Evolutionary conservation across 2,329 filamentous ascomycete genomes (phyloP).

Genomic region (Ascosphaera aggregata): DNA sequence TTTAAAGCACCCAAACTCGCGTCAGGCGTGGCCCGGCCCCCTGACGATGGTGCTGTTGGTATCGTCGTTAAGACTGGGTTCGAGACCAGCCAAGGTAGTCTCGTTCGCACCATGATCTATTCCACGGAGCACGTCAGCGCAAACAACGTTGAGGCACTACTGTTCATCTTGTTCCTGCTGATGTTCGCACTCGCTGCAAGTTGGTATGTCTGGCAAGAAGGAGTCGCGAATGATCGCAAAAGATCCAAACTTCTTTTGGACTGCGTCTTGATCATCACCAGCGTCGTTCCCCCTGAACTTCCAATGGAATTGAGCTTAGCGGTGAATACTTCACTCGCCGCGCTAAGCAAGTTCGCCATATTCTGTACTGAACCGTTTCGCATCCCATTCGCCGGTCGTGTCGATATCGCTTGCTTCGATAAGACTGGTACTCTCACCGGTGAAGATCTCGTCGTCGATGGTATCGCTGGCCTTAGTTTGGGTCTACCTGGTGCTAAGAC

Average conservation of each 20-base stretch:
- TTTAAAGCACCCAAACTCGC: slow-evolving; percentile 41
- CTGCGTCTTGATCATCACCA: slow-evolving; percentile 92
- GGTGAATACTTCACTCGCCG: slow-evolving; percentile 91
- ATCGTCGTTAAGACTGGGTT: slow-evolving; percentile 95
- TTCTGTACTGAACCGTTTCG: slow-evolving; percentile 98
- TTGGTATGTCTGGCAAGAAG: slow-evolving; percentile 98
- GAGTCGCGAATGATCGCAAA: slow-evolving; percentile 83
- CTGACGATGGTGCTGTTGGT: slow-evolving; percentile 83
- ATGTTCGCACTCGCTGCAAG: slow-evolving; percentile 93
- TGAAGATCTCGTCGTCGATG: slow-evolving; percentile 90
- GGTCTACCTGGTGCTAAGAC: slow-evolving; percentile 41
- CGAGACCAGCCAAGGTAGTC: slow-evolving; percentile 90
- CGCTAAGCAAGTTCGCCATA: slow-evolving; percentile 83
- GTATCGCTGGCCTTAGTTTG: slow-evolving; percentile 71
- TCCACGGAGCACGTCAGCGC: slow-evolving; percentile 97
- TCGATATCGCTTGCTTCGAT: slow-evolving; percentile 94
- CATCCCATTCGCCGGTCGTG: slow-evolving; percentile 84
- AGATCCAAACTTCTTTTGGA: slow-evolving; percentile 92
- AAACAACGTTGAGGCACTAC: slow-evolving; percentile 85
- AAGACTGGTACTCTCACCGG: slow-evolving; percentile 95
- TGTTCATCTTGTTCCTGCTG: slow-evolving; percentile 91
- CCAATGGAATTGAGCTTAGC: slow-evolving; percentile 96
- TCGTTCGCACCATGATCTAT: slow-evolving; percentile 98
- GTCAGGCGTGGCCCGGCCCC: slow-evolving; percentile 60
- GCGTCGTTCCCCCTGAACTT: slow-evolving; percentile 91